phyloP scores from a whole-genome alignment of 768 basidiomycete species.

The Pleurotus eryngii region DNA sequence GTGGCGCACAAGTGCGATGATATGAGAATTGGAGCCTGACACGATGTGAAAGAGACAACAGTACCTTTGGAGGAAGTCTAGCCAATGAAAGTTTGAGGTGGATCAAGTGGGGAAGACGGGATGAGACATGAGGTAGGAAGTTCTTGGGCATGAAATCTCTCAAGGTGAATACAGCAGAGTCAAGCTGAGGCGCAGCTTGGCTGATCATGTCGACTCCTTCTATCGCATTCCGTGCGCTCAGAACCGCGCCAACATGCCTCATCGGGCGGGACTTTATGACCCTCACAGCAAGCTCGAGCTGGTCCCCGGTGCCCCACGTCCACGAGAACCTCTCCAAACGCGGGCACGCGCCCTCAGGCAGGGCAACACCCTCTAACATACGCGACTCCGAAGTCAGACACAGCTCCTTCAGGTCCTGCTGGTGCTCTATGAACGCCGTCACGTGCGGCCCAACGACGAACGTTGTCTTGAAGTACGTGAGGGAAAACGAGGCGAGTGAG shows the following conservation, averaged over 20 bases:
- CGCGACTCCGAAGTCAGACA: background rate
- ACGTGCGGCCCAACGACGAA: background rate
- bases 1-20: background rate
- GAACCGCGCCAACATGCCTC: background rate
- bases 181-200: background rate
- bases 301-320: background rate
- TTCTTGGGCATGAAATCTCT: background rate
- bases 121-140: background rate
- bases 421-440: background rate
- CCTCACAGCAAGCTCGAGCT: background rate
- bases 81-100: slow-evolving; percentile 2
- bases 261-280: background rate
- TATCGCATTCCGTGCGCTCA: background rate
- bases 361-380: background rate
- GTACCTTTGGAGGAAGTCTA: background rate
- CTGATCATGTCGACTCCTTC: background rate
- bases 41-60: no score
- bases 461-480: background rate
- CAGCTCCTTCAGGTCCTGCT: background rate
- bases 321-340: background rate
- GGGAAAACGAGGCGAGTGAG: background rate
- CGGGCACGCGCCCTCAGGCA: background rate
- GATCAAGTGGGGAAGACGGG: background rate
- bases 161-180: background rate
- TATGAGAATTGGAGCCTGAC: background rate